Evolutionary conservation across 495 filamentous ascomycete genomes (phyloP).

Genomic region (Aspergillus indologenus): DNA sequence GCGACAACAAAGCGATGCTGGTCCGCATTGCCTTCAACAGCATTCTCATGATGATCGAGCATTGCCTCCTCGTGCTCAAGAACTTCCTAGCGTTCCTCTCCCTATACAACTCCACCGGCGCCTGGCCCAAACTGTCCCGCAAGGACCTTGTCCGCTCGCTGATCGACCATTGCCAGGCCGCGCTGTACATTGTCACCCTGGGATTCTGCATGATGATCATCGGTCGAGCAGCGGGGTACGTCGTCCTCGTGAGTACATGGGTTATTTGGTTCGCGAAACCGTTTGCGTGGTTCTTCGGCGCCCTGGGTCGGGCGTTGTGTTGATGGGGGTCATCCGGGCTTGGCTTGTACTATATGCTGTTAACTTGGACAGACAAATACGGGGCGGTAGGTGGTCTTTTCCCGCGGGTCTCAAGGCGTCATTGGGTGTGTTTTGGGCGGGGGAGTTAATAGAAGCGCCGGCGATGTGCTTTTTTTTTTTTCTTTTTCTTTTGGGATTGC

Average conservation of each 20-base stretch:
- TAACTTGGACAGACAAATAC: too few species aligned
- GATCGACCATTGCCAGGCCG: conserved; percentile 34
- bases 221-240: conserved; percentile 32
- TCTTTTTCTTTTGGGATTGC: too few species aligned
- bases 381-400: too few species aligned
- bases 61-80: conserved; percentile 37
- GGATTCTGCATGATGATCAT: conserved; percentile 34
- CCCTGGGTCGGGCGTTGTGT: conserved; percentile 28
- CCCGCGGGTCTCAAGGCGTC: too few species aligned
- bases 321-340: conserved; percentile 9
- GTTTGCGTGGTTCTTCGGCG: conserved; percentile 36
- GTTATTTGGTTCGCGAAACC: conserved; percentile 42
- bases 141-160: conserved; percentile 31
- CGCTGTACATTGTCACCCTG: conserved; percentile 37
- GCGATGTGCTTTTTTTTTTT: too few species aligned
- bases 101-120: conserved; percentile 34
- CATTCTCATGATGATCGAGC: conserved; percentile 34
- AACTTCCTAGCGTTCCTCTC: conserved; percentile 27
- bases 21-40: conserved; percentile 28
- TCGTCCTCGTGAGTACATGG: conserved; percentile 40
- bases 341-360: background rate
- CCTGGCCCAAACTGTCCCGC: conserved; percentile 33
- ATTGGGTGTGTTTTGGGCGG: too few species aligned
- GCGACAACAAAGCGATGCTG: conserved; percentile 17
- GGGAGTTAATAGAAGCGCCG: too few species aligned